Base-by-base conservation (phyloP, 2,329 filamentous ascomycete genomes). In the Aschersonia sp. region DNA sequence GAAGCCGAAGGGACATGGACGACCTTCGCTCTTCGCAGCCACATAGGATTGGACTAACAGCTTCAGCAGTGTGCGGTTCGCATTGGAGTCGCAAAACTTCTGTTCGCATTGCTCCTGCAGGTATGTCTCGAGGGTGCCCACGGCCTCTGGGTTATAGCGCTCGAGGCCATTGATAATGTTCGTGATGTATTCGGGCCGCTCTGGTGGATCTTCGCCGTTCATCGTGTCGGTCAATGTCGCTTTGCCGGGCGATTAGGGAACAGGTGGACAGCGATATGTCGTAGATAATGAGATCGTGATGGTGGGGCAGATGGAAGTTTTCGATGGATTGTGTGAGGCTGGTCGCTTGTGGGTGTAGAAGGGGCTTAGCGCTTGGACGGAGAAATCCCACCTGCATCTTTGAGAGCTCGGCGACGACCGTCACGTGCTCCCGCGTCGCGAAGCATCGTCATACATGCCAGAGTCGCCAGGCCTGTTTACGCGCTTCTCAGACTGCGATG, bases 61-160 rank as follows among this genome's bases (percentile, higher is more conserved):
- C 74, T 98, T 98, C 69, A 98, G 66, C 54, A 98, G 73, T 45
- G 92, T 94, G 65, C 95, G 74, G 72, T 97, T 98, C 59, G 92
- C 88, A 69, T 95, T 97, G 74, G 84, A 87, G 70, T 98, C 92
- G 69, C 87, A 89, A 58, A 84, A 89, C 70, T 88, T 84, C 67
- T 85, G 82, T 69, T 97, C 90, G 74, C 92, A 98, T 72, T 98
- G 92, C 68, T 88, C 82, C 62, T 78, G 77, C 53, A 98, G 83
- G 69, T 98, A 98, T 66, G 87, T 84, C 76, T 98, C 90, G 67
- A 98, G 92, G 55, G 86, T 77, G 52, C 79, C 79, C 45, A 94
- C 94, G 46, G 92, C 95, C 73, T 98, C 92, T 41, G 92, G 92
- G 69, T 98, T 98, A 74, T 98, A 98, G 62, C 92, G 80, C 70